Evolutionary conservation across 441 rosid genomes (phyloP), one percentile per base, ranked within the genome.

Genomic region (Codiaeum variegatum): DNA sequence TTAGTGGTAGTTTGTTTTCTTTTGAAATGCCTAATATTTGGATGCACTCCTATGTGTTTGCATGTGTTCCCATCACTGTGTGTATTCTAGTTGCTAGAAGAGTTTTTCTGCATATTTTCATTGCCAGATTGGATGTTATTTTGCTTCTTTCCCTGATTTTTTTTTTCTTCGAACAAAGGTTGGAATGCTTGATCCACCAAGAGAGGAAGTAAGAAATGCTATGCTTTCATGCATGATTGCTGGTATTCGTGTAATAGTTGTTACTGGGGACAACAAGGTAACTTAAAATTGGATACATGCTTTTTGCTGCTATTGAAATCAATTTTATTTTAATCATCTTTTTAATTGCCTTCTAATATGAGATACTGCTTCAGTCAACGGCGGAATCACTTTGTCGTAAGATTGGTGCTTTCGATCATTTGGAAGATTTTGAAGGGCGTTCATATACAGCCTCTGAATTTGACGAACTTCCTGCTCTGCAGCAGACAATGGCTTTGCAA

Each of bases 141-240:
- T 51, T 76, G 54, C 36, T 58, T 73, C 59, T 34, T 70, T 55
- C 70, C 69, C 21, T 26, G 10, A 38, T 31, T 16, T 36, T 34
- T 73, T 76, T 19, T 60, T 52, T 59, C 67, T 72, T 12, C 10
- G 54, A 72, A 72, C 74, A 70, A 84, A 95, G 98, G 97, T 95
- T 82, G 99, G 99, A 83, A 91, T 95, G 93, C 92, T 89, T 88
- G 99, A 95, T 87, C 99, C 99, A 73, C 98, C 98, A 61, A 88
- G 99, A 81, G 88, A 91, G 80, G 99, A 93, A 91, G 99, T 95
- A 69, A 89, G 86, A 82, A 90, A 83, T 85, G 98, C 99, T 76
- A 95, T 95, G 93, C 86, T 91, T 77, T 84, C 97, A 55, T 95
- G 99, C 88, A 85, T 89, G 97, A 89, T 94, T 80, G 99, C 99